Evolutionary conservation across 2,329 filamentous ascomycete genomes (phyloP).

Genomic region (Hymenoscyphus repandus): DNA sequence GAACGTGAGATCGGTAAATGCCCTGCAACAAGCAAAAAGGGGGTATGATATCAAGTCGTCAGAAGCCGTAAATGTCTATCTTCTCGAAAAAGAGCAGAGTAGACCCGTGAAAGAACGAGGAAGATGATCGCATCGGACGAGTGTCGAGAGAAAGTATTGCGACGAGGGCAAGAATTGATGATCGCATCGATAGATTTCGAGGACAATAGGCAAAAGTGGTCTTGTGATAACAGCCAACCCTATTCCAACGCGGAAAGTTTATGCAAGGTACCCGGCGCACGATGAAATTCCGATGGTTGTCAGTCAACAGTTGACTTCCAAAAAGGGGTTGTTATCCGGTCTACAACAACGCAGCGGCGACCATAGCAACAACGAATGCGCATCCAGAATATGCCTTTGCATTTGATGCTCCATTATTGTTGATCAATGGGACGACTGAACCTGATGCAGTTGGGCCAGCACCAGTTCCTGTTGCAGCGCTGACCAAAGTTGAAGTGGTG

Average conservation of each 20-base stretch:
- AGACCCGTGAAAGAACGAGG: slow-evolving; percentile 21
- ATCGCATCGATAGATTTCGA: background rate
- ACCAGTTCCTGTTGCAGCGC: slow-evolving; percentile 18
- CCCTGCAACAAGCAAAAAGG: background rate
- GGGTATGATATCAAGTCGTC: slow-evolving; percentile 15
- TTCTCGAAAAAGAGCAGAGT: slow-evolving; percentile 2
- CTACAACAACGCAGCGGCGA: slow-evolving; percentile 49
- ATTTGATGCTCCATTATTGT: slow-evolving; percentile 37
- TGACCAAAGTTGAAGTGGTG: background rate
- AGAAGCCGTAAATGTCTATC: slow-evolving; percentile 21
- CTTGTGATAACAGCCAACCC: background rate
- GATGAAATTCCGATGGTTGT: background rate
- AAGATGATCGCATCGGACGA: slow-evolving; percentile 5
- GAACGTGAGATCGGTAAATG: background rate
- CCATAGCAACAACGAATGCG: slow-evolving; percentile 45
- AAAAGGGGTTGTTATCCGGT: background rate
- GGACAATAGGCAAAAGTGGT: background rate
- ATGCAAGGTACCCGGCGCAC: slow-evolving; percentile 11
- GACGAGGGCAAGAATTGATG: background rate
- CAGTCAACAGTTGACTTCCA: background rate
- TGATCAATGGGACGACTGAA: slow-evolving; percentile 34
- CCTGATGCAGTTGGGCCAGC: slow-evolving; percentile 22
- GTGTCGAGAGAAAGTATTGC: background rate
- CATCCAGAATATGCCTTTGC: slow-evolving; percentile 42
- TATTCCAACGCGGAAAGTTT: slow-evolving; percentile 8